Evolutionary conservation across 306 rosid species (phyloP), one percentile per base, ranked within the genome.

Genomic region (Morella rubra): DNA sequence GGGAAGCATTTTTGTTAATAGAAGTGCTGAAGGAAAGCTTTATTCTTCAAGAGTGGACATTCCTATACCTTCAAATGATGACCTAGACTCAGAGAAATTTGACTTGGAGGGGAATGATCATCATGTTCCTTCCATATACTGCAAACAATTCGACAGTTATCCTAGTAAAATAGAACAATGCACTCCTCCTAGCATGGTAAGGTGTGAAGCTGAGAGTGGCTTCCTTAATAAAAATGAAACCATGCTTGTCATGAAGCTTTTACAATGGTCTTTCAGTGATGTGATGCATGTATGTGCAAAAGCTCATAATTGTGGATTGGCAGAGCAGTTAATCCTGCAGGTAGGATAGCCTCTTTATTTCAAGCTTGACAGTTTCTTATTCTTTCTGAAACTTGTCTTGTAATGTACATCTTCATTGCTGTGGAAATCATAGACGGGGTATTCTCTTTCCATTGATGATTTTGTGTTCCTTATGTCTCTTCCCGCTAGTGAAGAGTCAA

Each of bases 221-320:
- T 24, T 37, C 32, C 77, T 72, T 37, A 74, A 75, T 84, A 75
- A 51, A 22, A 58, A 67, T 78, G 71, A 19, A 8, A 82, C 55
- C 71, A 45, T 44, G 10, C 80, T 54, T 59, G 75, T 61, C 73
- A 72, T 20, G 87, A 79, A 77, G 87, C 45, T 81, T 73, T 83
- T 93, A 81, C 86, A 82, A 74, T 62, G 84, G 86, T 90, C 96
- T 67, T 93, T 88, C 80, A 80, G 45, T 86, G 87, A 91, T 74
- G 84, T 91, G 79, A 82, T 93, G 61, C 83, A 77, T 14, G 89
- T 87, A 51, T 91, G 93, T 81, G 89, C 87, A 41, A 65, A 68
- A 19, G 24, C 27, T 53, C 80, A 75, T 68, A 83, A 91, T 72
- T 65, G 73, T 84, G 80, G 51, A 52, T 92, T 90, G 75, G 96